Evolutionary conservation across 2,329 filamentous ascomycete species (phyloP).

Genomic region (Hirsutella minnesotensis): DNA sequence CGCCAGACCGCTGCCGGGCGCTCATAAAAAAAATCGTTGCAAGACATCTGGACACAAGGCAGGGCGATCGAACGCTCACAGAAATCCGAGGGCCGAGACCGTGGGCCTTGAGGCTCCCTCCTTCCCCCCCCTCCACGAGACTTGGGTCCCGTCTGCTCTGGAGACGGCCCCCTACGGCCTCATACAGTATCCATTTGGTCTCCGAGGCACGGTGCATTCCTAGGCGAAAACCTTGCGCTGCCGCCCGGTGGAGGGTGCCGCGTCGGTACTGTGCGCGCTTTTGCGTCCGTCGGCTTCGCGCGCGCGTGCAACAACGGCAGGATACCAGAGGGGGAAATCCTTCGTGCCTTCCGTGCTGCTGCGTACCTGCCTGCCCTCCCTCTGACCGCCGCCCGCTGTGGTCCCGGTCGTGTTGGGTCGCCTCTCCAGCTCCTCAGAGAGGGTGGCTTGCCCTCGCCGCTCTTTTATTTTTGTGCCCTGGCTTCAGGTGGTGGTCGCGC

Average conservation of each 20-base stretch:
- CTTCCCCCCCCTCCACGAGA: background rate
- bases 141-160: background rate
- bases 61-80: background rate
- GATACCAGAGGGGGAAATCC: background rate
- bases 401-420: too few species aligned
- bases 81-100: background rate
- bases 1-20: background rate
- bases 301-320: background rate
- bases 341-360: background rate
- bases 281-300: background rate
- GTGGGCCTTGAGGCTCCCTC: background rate
- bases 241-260: background rate
- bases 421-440: background rate
- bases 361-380: background rate
- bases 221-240: background rate
- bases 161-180: background rate
- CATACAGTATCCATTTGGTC: background rate
- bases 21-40: background rate
- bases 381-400: too few species aligned
- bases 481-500: background rate
- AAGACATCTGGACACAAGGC: background rate
- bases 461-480: background rate
- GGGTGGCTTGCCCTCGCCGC: background rate
- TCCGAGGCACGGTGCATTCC: background rate
- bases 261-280: background rate